These are phyloP conservation scores for Penicillium rolfsii DNA, from an alignment of 2,329 filamentous ascomycete species.

Conservation along the genomic window DNA sequence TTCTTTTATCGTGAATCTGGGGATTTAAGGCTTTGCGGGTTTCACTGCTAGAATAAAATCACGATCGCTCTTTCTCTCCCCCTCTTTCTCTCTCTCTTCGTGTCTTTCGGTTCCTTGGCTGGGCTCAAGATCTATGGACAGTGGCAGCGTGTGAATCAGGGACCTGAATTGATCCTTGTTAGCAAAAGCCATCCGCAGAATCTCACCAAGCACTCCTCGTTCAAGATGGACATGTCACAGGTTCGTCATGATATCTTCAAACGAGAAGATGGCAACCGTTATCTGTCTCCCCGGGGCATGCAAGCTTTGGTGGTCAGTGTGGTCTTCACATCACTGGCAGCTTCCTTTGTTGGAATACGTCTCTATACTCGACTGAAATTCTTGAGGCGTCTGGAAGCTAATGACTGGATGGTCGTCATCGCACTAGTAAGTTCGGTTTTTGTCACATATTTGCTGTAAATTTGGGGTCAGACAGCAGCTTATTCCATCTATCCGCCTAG, in stretches of 20 bases:
- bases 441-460: too few species aligned
- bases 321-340: slow-evolving; percentile 38
- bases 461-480: too few species aligned
- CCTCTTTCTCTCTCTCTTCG: too few species aligned
- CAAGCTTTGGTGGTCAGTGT: slow-evolving; percentile 36
- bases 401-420: slow-evolving; percentile 44
- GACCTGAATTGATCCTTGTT: background rate
- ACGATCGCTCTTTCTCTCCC: background rate
- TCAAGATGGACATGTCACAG: slow-evolving; percentile 25
- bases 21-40: background rate
- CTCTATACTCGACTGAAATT: slow-evolving; percentile 39
- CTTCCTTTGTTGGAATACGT: slow-evolving; percentile 35
- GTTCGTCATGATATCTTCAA: slow-evolving; percentile 25
- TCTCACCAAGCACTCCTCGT: background rate
- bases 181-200: background rate
- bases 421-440: slow-evolving; percentile 33
- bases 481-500: slow-evolving; percentile 20
- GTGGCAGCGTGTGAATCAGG: background rate
- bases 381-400: slow-evolving; percentile 39
- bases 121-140: background rate
- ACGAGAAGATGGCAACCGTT: slow-evolving; percentile 21
- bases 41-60: background rate
- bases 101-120: background rate
- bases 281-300: slow-evolving; percentile 32
- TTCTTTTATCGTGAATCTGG: background rate